These are phyloP conservation scores for Micractinium sp. DNA, from an alignment of 139 green algal genomes.

Conservation along the genomic window DNA sequence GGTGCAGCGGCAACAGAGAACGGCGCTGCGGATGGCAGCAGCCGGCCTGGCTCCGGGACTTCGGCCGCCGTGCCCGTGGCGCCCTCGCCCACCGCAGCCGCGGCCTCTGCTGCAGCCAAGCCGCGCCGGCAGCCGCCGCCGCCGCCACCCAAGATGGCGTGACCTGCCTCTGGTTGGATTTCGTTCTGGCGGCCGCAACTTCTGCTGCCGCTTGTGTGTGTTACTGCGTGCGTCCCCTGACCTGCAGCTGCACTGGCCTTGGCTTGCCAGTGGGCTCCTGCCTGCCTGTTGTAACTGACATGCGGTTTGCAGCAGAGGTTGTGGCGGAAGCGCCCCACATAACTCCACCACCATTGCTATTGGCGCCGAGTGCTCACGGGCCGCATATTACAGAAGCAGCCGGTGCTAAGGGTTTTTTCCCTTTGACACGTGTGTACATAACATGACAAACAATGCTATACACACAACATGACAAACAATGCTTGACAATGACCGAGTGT, in stretches of 20 bases:
- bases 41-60: conserved; percentile 1
- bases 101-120: not conserved
- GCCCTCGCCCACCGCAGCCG: conserved; percentile 10
- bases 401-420: too few species aligned
- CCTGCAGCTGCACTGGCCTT: not conserved
- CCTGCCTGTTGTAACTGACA: not conserved
- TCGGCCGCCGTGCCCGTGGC: conserved; percentile 7
- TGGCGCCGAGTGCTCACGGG: too few species aligned
- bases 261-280: not conserved
- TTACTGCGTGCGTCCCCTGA: not conserved
- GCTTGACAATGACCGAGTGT: too few species aligned
- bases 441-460: too few species aligned
- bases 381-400: too few species aligned
- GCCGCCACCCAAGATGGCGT: conserved; percentile 22
- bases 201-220: not conserved
- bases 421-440: too few species aligned
- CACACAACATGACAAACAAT: too few species aligned
- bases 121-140: conserved; percentile 33
- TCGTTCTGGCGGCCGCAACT: not conserved
- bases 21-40: not conserved
- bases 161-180: not conserved
- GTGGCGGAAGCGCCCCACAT: too few species aligned
- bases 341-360: too few species aligned
- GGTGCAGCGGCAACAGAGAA: not conserved
- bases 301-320: too few species aligned